Conservation (phyloP, 805 yeast genomes). For the Candida boleticola region DNA sequence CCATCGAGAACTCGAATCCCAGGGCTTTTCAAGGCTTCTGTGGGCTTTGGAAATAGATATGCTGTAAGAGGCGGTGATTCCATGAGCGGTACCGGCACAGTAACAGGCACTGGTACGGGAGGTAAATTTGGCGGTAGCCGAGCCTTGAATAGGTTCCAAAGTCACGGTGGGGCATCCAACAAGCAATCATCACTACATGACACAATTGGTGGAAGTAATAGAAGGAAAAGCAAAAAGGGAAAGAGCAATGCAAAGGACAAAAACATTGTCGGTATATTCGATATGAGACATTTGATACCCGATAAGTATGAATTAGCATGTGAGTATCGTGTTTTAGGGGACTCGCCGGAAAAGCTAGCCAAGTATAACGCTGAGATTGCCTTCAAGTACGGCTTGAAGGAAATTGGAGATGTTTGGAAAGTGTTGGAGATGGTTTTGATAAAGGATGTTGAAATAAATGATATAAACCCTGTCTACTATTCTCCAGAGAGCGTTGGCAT, state of each 20-base stretch:
- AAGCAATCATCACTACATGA: conserved; percentile 36
- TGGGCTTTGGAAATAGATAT: conserved; percentile 37
- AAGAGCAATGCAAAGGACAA: conserved; percentile 17
- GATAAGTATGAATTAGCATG: conserved; percentile 68
- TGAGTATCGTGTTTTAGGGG: conserved; percentile 65
- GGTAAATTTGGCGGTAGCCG: conserved; percentile 20
- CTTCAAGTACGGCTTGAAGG: conserved; percentile 53
- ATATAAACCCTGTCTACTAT: conserved; percentile 12
- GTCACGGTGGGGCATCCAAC: conserved; percentile 35
- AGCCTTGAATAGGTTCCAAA: conserved; percentile 33
- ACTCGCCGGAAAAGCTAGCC: conserved; percentile 62
- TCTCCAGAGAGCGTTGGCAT: conserved; percentile 2
- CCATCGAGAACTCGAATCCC: conserved; percentile 52
- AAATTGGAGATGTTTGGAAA: conserved; percentile 75
- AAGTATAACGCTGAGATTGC: conserved; percentile 72
- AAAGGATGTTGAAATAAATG: conserved; percentile 33
- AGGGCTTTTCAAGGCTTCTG: conserved; percentile 42
- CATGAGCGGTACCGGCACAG: conserved; percentile 11
- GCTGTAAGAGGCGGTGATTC: conserved; percentile 3
- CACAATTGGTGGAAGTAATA: not conserved
- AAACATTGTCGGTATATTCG: conserved; percentile 62
- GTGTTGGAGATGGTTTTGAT: conserved; percentile 47
- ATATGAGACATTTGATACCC: conserved; percentile 70
- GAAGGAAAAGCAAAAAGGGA: conserved; percentile 15
- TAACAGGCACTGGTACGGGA: conserved; percentile 8